Conservation (phyloP, 2,329 filamentous ascomycete genomes). For the Xylaria sp. region DNA sequence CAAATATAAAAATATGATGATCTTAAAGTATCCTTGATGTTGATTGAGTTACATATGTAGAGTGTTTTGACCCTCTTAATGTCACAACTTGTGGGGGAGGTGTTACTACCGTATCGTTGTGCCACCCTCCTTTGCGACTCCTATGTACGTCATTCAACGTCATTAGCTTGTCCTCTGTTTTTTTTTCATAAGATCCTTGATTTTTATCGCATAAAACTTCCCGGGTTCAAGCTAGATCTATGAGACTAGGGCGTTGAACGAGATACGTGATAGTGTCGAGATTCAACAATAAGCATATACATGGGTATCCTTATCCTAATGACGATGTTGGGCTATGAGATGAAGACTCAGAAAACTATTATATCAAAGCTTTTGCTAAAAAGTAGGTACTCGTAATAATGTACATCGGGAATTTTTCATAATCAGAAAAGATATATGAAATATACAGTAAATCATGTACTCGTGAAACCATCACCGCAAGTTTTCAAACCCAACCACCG, state of each 20-base stretch:
- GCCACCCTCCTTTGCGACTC: slow-evolving; percentile 32
- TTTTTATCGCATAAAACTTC: slow-evolving; percentile 5
- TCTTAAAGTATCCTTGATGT: neutral
- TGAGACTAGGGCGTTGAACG: neutral
- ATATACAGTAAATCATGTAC: slow-evolving; percentile 6
- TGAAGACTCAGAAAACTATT: neutral
- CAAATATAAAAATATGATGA: neutral
- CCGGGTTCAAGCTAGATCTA: neutral
- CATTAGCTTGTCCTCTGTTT: slow-evolving; percentile 12
- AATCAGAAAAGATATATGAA: neutral
- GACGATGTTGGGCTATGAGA: no score
- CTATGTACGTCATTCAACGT: slow-evolving; percentile 38
- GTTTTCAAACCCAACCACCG: neutral
- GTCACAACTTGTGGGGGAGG: neutral
- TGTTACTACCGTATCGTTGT: slow-evolving; percentile 19
- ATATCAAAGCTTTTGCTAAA: neutral
- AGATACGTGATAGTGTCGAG: neutral
- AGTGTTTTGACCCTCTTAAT: neutral
- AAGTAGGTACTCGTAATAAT: neutral
- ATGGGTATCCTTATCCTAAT: neutral
- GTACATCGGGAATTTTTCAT: slow-evolving; percentile 11
- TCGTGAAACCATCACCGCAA: slow-evolving; percentile 19
- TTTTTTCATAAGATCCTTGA: slow-evolving; percentile 17
- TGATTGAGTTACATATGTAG: neutral
- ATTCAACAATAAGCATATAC: neutral